Base-by-base conservation (phyloP, 148 eudicot genomes). In the Chenopodium quinoa region DNA sequence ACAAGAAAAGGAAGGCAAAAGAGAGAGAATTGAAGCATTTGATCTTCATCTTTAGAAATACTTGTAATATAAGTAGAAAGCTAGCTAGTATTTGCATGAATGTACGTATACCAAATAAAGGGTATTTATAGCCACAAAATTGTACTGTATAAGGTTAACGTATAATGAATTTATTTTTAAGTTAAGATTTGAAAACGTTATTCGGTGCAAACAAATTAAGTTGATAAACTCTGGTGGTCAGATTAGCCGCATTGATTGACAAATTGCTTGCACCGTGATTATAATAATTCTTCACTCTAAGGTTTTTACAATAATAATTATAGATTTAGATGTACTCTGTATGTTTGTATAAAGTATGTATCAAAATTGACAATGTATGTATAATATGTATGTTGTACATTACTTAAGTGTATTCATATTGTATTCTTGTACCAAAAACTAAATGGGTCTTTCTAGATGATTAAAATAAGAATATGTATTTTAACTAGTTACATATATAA, bases 121-220 rank as follows among this genome's bases (percentile, higher is more conserved):
- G 40, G 71, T 67, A 67, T 65, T 27, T 77, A 82, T 71, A 82
- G 80, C 22, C 17, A 3, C 10, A 16, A 4, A 68, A 56, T 58
- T 58, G 14, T 1, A 58, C 0, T 58, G 14, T 1, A 34, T 4
- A 40, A 40, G 6, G 44, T 40, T 40, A 40, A 40, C 1, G 7
- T 40, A 40, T 5, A 40, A 40, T 5, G 44, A 40, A 40, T 40
- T 40, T 40, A 40, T 40, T 71, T 77, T 27, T 52, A 60, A 82
- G 84, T 77, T 77, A 82, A 82, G 71, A 77, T 60, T 82, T 44
- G 80, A 76, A 1, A 82, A 77, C 75, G 80, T 11, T 67, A 32
- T 9, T 67, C 71, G 63, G 47, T 47, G 40, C 63, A 60, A 23
- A 56, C 19, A 4, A 67, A 67, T 16, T 9, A 22, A 67, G 19